Evolutionary conservation across 2,329 filamentous ascomycete genomes (phyloP), one percentile per base, ranked within the genome.

Genomic region (Trichoderma koningiopsis): DNA sequence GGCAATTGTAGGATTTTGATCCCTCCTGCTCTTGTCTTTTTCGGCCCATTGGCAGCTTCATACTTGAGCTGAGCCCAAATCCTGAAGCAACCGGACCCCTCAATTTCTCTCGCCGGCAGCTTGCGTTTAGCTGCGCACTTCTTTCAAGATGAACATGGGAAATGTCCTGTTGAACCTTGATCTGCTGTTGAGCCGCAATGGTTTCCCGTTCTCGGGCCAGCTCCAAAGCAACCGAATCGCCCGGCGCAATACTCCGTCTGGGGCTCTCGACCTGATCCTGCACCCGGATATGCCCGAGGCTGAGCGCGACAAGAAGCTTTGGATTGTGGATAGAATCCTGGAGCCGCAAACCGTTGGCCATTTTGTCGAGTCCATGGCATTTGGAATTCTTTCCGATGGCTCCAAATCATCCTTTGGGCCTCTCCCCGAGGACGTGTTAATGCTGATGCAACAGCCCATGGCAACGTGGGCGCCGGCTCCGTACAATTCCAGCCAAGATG

Each of bases 401-500:
- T 0, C 14, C 59, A 43, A 43, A 10, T 72, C 75, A 0, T 49
- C 49, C 2, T 70, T 49, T 0, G 68, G 71, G 7, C 43, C 73
- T 3, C 66, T 71, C 1, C 70, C 68, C 0, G 29, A 43, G 16
- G 16, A 60, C 0, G 66, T 75, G 0, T 2, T 68, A 3, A 49
- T 47, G 16, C 69, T 72, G 8, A 60, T 75, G 10, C 58, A 35
- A 5, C 56, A 47, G 3, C 73, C 75, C 5, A 49, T 72, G 29
- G 66, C 71, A 33, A 57, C 73, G 3, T 76, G 75, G 75, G 75
- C 74, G 0, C 74, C 74, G 8, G 64, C 74, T 24, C 74, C 74
- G 0, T 73, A 69, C 10, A 68, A 72, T 22, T 31, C 13, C 35
- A 59, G 61, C 13, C 49, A 57, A 6, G 61, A 59, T 59, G 58